Percentiles rank a stretch among this genome's conserved stretches.
These are phyloP conservation scores for Sugiyamaella qingdaonensis DNA, from an alignment of 805 yeast species.

Conservation along the genomic window DNA sequence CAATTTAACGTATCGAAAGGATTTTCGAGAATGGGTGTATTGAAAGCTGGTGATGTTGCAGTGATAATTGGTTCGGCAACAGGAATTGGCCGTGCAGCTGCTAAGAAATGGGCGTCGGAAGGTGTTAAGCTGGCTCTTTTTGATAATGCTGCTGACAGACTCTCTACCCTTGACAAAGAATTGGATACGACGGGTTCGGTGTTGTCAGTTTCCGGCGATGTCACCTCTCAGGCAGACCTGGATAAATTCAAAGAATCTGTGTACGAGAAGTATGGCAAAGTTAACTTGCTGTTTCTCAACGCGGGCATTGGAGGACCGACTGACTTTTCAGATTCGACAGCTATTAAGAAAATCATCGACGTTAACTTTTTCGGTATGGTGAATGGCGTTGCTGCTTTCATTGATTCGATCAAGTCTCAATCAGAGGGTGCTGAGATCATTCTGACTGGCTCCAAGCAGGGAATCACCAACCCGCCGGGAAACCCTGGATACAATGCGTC, in stretches of 20 bases:
- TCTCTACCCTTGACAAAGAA: constrained; percentile 7
- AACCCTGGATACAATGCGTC: constrained; percentile 56
- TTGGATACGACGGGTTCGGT: constrained; percentile 8
- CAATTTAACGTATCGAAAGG: too few relatives aligned
- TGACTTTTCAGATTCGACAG: constrained; percentile 21
- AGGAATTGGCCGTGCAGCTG: constrained; percentile 28
- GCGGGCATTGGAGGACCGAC: constrained; percentile 25
- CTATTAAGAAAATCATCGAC: constrained; percentile 20
- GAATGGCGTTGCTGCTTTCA: constrained; percentile 26
- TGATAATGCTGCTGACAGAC: constrained; percentile 19
- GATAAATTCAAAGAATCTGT: constrained; percentile 22
- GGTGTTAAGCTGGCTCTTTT: constrained; percentile 28
- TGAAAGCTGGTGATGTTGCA: constrained; percentile 16
- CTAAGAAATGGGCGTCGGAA: constrained; percentile 24
- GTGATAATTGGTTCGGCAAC: constrained; percentile 26
- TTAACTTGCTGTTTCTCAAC: constrained; percentile 26
- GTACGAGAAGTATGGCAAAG: constrained; percentile 16
- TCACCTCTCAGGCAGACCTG: constrained; percentile 19
- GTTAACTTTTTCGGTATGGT: constrained; percentile 27
- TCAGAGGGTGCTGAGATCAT: constrained; percentile 17
- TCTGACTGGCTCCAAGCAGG: constrained; percentile 30
- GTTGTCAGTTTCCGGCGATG: constrained; percentile 18
- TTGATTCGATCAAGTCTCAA: constrained; percentile 20
- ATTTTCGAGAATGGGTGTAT: constrained; percentile 2
- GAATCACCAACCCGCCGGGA: constrained; percentile 41